Evolutionary conservation across 352 stramenopile genomes (phyloP), one percentile per base, ranked within the genome.

Genomic region (Globisporangium yorkense): DNA sequence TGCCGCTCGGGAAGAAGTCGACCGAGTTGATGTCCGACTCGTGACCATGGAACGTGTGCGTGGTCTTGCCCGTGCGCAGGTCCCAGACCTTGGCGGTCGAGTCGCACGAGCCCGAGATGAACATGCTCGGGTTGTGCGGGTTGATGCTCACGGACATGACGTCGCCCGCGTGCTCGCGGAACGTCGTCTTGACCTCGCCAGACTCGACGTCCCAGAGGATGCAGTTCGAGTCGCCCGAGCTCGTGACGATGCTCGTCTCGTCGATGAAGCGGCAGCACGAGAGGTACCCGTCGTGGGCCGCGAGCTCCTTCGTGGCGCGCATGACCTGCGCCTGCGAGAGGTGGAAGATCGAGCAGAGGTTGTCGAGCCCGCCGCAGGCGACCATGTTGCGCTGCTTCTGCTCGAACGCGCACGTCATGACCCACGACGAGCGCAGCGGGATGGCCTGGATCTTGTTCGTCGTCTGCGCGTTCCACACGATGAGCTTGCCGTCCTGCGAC

Each of bases 351-450:
- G 96, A 99, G 77, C 97, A 99, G 48, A 99, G 74, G 77, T 99
- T 99, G 75, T 99, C 97, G 7, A 99, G 80, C 12, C 97, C 97
- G 47, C 97, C 97, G 69, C 96, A 99, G 0, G 97, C 97, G 41
- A 99, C 94, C 74, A 99, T 92, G 66, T 98, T 97, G 58, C 96
- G 90, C 62, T 97, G 91, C 48, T 94, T 93, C 68, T 98, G 96
- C 80, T 99, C 97, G 65, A 99, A 99, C 5, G 96, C 96, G 63
- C 97, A 99, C 8, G 96, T 98, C 97, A 99, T 99, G 58, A 99
- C 97, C 94, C 97, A 99, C 21, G 87, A 98, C 15, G 91, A 98
- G 37, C 96, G 94, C 40, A 99, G 73, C 37, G 94, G 90, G 66
- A 99, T 98, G 9, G 93, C 87, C 70, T 99, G 92, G 57, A 98